Base-by-base conservation (phyloP, 2,329 filamentous ascomycete species). In the Botrytis cinerea region DNA sequence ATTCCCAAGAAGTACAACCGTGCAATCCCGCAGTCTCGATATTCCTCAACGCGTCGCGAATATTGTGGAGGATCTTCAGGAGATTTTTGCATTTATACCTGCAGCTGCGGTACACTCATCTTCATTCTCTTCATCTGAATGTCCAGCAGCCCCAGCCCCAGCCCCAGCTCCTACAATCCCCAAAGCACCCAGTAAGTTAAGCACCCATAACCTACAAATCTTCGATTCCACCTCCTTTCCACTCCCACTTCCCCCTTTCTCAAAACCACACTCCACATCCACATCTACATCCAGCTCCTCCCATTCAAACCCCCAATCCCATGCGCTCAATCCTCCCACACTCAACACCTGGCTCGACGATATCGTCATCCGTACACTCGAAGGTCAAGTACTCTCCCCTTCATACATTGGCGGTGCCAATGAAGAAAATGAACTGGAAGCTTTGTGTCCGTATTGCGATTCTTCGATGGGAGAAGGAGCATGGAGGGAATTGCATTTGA, bases 401-500 rank as follows among this genome's bases (percentile, higher is more conserved):
- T 10, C 7, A 20, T 74, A 68, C 22, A 28, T 35, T 4, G 73
- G 73, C 2, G 69, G 73, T 28, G 69, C 60, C 1, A 62, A 74
- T 6, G 43, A 68, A 7, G 43, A 35, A 20, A n/a, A 48, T 35
- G 0, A 8, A 14, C n/a, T 22, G 32, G 46, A 48, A 1, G 20
- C 2, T 0, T 20, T 71, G 14, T 74, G 73, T 64, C 38, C 73
- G 4, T 35, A 60, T 9, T 74, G 73, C 43, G 6, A 2, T 25
- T 0, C 3, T 25, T 60, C 70, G 12, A 40, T 59, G 38, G 73
- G 57, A 40, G 57, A 73, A 4, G 70, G 62, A 3, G 63, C 66
- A 5, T 70, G 38, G 18, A 54, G 9, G 18, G 63, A 74, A n/a
- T 68, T 73, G 38, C 73, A 74, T 62, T 6, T 71, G 35, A 35